phyloP scores from a whole-genome alignment of 225 moss, liverwort and hornwort species.

The Thuidium tamariscinum region DNA sequence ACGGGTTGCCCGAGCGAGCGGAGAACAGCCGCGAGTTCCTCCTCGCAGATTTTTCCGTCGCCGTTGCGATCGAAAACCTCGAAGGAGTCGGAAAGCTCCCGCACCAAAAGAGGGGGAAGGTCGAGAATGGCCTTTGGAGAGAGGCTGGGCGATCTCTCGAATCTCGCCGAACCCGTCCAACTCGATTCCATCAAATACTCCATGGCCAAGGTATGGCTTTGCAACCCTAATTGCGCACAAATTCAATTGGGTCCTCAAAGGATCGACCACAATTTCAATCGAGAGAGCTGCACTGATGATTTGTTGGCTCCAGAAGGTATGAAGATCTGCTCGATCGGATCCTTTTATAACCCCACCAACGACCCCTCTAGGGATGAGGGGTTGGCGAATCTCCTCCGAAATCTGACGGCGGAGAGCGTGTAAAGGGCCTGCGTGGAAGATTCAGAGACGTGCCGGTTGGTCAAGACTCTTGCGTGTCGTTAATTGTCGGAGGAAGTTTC shows the following conservation, averaged over 20 bases:
- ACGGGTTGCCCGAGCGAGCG: slow-evolving; percentile 35
- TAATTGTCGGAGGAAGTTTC: background rate
- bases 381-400: background rate
- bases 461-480: no score
- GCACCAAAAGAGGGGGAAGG: background rate
- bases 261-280: background rate
- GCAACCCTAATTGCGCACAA: background rate
- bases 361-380: no score
- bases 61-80: slow-evolving; percentile 36
- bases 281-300: background rate
- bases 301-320: background rate
- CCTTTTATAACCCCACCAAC: background rate
- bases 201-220: background rate
- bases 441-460: background rate
- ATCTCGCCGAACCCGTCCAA: slow-evolving; percentile 6
- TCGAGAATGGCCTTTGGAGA: background rate
- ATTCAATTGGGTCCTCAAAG: no score
- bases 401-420: background rate
- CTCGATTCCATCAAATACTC: slow-evolving; percentile 1
- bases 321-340: background rate
- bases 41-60: slow-evolving; percentile 39
- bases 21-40: slow-evolving; percentile 34
- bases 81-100: slow-evolving; percentile 23
- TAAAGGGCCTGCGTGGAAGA: background rate
- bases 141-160: background rate